Base-by-base conservation (phyloP, 495 filamentous ascomycete species). In the Friedmanniomyces endolithicus region DNA sequence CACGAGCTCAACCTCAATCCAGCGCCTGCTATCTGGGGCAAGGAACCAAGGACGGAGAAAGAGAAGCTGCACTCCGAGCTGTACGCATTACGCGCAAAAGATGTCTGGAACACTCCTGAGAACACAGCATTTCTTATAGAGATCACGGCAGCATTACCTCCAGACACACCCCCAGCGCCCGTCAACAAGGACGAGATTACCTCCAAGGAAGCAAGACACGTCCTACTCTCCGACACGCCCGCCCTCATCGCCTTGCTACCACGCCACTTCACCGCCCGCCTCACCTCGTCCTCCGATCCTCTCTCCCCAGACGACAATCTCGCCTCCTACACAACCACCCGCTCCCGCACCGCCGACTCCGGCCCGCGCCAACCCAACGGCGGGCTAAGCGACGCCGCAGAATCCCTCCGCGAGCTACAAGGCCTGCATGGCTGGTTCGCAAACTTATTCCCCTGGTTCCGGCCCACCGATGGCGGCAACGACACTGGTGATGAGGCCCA, bases 91-190 rank as follows among this genome's bases (percentile, higher is more conserved):
- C 79, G 83, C 29, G 78, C 86, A 2, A 92, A 90, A 63, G 87
- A 94, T 63, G 74, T 96, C 16, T 99, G 94, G 94, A 88, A 87
- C 56, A 88, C 84, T 1, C 78, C 89, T 0, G 81, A 86, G 60
- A 77, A 81, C 9, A 78, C 77, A 0, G 71, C 78, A 25, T 68
- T 96, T 4, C 75, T 98, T 1, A 75, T 84, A 24, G 82, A 89
- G 59, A 78, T 86, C 17, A 87, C 64, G 17, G 64, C 60, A 6
- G 62, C 83, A 27, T 74, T 81, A 25, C 80, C 78, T 27, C 70
- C 76, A 2, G 62, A 65, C 34, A 70, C 66, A 27, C 44, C 58
- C 33, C 31, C 57, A 1, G 35, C 57, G 3, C 59, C 72, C 7
- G 35, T 62, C 27, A 65, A 68, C 11, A 59, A 70, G 6, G 64